These are phyloP conservation scores for Yarrowia hollandica DNA, from an alignment of 805 yeast species.

Conservation along the genomic window DNA sequence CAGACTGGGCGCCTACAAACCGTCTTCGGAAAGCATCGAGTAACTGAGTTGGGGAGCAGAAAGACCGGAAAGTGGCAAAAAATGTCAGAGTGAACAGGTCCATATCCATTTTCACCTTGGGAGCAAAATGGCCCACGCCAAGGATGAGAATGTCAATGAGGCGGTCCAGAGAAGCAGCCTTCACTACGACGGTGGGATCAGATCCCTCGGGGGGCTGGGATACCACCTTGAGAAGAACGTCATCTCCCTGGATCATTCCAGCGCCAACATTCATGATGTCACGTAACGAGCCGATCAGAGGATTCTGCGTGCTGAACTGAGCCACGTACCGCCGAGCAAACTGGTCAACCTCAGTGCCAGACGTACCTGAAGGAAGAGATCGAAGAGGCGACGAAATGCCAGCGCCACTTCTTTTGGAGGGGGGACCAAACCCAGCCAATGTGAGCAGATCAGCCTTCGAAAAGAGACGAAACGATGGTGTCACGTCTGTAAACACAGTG, in stretches of 20 bases:
- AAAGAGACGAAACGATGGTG: constrained; percentile 59
- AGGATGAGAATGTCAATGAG: constrained; percentile 76
- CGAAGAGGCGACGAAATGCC: constrained; percentile 30
- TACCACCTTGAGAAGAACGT: constrained; percentile 59
- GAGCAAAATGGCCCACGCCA: constrained; percentile 59
- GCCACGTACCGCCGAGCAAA: constrained; percentile 39
- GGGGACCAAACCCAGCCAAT: constrained; percentile 49
- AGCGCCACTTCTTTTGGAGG: constrained; percentile 18
- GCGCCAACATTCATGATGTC: constrained; percentile 66
- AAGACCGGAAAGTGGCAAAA: constrained; percentile 67
- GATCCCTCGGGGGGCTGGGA: constrained; percentile 33
- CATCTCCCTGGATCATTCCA: constrained; percentile 56
- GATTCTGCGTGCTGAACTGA: constrained; percentile 45
- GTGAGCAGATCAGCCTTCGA: constrained; percentile 54
- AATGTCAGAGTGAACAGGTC: constrained; percentile 65
- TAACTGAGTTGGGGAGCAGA: constrained; percentile 57
- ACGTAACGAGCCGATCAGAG: constrained; percentile 55
- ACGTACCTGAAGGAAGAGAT: constrained; percentile 20
- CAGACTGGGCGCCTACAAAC: constrained; percentile 62
- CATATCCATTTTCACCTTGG: constrained; percentile 58
- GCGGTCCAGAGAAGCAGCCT: constrained; percentile 71
- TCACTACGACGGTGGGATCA: constrained; percentile 48
- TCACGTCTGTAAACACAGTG: constrained; percentile 58
- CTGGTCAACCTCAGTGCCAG: constrained; percentile 30
- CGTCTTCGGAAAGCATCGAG: constrained; percentile 55